Percentiles rank a stretch among this genome's conserved stretches.
Evolutionary conservation across 73 alveolate species (phyloP).

Genomic region (Paramecium caudatum): DNA sequence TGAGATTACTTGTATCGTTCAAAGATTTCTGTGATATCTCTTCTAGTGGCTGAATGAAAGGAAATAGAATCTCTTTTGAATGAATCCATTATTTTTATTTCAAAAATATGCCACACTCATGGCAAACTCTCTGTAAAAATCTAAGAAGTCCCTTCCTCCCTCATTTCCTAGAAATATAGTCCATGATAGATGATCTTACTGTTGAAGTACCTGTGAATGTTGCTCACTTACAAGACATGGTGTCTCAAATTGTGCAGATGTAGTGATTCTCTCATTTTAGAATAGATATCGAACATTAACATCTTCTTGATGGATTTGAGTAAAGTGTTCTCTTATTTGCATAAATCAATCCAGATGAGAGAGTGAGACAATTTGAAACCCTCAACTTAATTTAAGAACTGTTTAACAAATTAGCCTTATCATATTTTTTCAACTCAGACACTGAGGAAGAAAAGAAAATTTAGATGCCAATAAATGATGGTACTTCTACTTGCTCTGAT

Average conservation of each 20-base stretch:
- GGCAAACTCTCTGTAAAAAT: neutral
- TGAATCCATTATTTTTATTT: neutral
- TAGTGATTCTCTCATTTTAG: neutral
- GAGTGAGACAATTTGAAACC: neutral
- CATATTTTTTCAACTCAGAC: neutral
- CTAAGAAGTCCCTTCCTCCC: neutral
- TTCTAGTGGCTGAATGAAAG: neutral
- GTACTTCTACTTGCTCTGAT: conserved; percentile 40
- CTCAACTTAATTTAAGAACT: neutral
- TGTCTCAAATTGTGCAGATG: conserved; percentile 1
- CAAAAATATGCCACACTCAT: neutral
- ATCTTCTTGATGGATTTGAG: conserved; percentile 47
- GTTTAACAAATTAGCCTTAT: conserved; percentile 1
- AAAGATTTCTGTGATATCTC: neutral
- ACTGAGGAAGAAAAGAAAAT: neutral
- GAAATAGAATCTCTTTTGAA: conserved; percentile 1
- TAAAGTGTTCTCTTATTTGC: neutral
- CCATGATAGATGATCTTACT: neutral
- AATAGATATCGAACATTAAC: neutral
- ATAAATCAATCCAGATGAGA: neutral
- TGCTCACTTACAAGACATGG: conserved; percentile 11
- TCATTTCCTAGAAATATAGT: neutral
- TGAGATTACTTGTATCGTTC: conserved; percentile 44
- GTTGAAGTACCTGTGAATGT: neutral
- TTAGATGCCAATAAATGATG: conserved; percentile 34